Percentiles rank a stretch among this genome's conserved stretches.
Conservation (phyloP, 176 grass and related monocot species). For the Zea mays region DNA sequence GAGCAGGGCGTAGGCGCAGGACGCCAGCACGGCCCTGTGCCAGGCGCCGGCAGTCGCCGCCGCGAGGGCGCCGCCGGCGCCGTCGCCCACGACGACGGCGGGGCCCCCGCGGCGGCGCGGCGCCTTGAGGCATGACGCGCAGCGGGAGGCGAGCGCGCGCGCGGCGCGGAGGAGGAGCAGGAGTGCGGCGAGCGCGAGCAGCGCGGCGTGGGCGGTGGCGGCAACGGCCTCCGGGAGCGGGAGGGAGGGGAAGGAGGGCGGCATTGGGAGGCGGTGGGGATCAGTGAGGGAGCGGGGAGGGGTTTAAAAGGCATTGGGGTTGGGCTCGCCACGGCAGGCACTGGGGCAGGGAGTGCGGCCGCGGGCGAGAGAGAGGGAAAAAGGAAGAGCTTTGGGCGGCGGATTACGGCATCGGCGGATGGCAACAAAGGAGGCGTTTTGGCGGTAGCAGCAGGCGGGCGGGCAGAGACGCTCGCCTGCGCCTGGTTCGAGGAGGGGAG, state of each 20-base stretch:
- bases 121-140: conserved; percentile 49
- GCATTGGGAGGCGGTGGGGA: conserved; percentile 53
- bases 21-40: conserved; percentile 40
- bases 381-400: conserved; percentile 32
- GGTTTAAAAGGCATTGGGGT: conserved; percentile 63
- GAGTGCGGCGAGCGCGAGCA: conserved; percentile 53
- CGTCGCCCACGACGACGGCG: not conserved
- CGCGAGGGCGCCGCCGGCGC: not conserved
- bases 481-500: conserved; percentile 20
- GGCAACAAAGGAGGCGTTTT: conserved; percentile 39
- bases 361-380: not conserved
- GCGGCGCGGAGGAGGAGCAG: conserved; percentile 49
- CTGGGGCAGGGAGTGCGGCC: not conserved
- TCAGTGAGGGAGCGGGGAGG: conserved; percentile 31
- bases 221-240: conserved; percentile 53
- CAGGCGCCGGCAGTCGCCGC: conserved; percentile 27
- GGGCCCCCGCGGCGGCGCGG: conserved; percentile 6
- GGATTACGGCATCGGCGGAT: conserved; percentile 48
- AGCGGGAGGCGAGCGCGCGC: conserved; percentile 48
- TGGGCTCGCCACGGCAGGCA: conserved; percentile 32
- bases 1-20: conserved; percentile 62
- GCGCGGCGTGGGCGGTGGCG: conserved; percentile 53
- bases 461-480: not conserved
- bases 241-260: conserved; percentile 35
- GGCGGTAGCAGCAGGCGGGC: conserved; percentile 18